phyloP scores from a whole-genome alignment of 2,329 filamentous ascomycete species.

The Ophiostoma quercus region DNA sequence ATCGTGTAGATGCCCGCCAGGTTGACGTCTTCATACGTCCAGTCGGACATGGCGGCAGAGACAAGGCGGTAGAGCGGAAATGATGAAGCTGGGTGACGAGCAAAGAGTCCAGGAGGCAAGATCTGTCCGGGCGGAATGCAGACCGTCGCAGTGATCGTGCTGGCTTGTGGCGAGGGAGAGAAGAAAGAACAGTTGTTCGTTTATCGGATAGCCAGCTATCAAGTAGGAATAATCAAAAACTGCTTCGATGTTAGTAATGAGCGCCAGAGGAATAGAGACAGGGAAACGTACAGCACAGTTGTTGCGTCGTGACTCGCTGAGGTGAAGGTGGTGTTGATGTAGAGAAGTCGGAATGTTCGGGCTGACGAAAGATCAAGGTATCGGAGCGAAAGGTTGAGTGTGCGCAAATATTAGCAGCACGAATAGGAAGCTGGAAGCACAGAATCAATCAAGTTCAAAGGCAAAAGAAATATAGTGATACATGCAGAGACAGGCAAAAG shows the following conservation, averaged over 20 bases:
- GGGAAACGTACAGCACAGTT: neutral
- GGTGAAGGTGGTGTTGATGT: neutral
- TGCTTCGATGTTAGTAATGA: neutral
- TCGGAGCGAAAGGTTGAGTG: neutral
- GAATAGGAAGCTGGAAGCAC: neutral
- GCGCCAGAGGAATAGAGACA: neutral
- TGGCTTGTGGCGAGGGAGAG: neutral
- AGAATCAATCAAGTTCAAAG: neutral
- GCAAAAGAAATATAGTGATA: neutral
- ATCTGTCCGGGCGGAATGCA: neutral
- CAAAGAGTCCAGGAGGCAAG: neutral
- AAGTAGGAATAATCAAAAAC: neutral
- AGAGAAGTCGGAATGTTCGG: neutral
- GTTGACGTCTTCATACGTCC: conserved; percentile 18
- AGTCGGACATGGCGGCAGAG: conserved; percentile 4
- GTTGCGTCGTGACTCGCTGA: neutral
- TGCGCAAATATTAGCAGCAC: neutral
- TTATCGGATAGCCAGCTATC: neutral
- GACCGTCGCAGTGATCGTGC: neutral
- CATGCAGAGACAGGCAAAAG: neutral
- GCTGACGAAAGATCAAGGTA: neutral
- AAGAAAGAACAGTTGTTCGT: neutral
- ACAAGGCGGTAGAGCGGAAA: neutral
- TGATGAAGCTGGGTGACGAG: neutral
- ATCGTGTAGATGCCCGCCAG: conserved; percentile 25